Percentiles rank a stretch among this genome's conserved stretches.
Conservation (phyloP, 495 filamentous ascomycete species). For the Lasiosphaeria miniovina region DNA sequence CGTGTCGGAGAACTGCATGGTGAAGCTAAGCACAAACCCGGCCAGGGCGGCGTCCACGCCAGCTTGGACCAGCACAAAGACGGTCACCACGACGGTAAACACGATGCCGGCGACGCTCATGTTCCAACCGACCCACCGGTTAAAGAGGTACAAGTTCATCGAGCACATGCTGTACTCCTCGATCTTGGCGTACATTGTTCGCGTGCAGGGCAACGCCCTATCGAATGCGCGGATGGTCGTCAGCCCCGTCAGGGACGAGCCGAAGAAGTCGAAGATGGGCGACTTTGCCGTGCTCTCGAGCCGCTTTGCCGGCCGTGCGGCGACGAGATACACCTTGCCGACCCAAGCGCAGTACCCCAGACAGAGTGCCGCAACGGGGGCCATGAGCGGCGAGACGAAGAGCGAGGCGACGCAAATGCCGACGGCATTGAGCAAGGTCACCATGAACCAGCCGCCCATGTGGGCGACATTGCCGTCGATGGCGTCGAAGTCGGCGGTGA, state of each 20-base stretch:
- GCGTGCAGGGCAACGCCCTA: slow-evolving; percentile 54
- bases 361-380: slow-evolving; percentile 50
- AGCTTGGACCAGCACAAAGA: slow-evolving; percentile 55
- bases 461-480: slow-evolving; percentile 59
- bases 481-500: slow-evolving; percentile 67
- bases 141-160: slow-evolving; percentile 63
- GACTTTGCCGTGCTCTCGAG: slow-evolving; percentile 65
- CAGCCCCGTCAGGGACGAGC: slow-evolving; percentile 60
- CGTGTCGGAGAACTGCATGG: slow-evolving; percentile 44
- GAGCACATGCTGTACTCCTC: slow-evolving; percentile 56
- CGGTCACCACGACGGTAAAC: slow-evolving; percentile 60
- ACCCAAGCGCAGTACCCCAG: slow-evolving; percentile 49
- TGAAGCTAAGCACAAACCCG: slow-evolving; percentile 65
- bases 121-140: slow-evolving; percentile 65
- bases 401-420: slow-evolving; percentile 55
- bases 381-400: slow-evolving; percentile 57
- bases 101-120: slow-evolving; percentile 63
- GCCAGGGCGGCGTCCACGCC: slow-evolving; percentile 66
- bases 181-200: slow-evolving; percentile 57
- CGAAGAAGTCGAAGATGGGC: slow-evolving; percentile 70
- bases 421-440: slow-evolving; percentile 46
- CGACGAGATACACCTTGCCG: slow-evolving; percentile 56
- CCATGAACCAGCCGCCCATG: slow-evolving; percentile 50
- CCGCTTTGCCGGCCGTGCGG: slow-evolving; percentile 69
- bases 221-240: slow-evolving; percentile 69